Evolutionary conservation across 164 flowering plant species (phyloP).

Genomic region (Vitis vinifera): ASM3070453v1 NC_081808.1:2877001-2877500

Average conservation of each 20-base stretch:
- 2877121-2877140: no score
- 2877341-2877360: slow-evolving; percentile 44
- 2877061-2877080: no score
- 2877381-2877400: slow-evolving; percentile 69
- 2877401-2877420: background rate
- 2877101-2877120: no score
- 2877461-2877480: background rate
- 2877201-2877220: slow-evolving; percentile 40
- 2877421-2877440: background rate
- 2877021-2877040: slow-evolving; percentile 35
- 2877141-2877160: no score
- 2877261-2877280: slow-evolving; percentile 57
- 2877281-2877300: slow-evolving; percentile 52
- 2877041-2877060: slow-evolving; percentile 32
- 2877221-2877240: slow-evolving; percentile 44
- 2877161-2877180: no score
- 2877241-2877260: slow-evolving; percentile 59
- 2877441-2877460: background rate
- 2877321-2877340: slow-evolving; percentile 35
- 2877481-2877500: slow-evolving; percentile 30
- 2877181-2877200: no score
- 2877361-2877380: slow-evolving; percentile 58
- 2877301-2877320: slow-evolving; percentile 62
- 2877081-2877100: no score
- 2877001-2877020: slow-evolving; percentile 52